Evolutionary conservation across 306 rosid genomes (phyloP), one percentile per base, ranked within the genome.

Genomic region (Begonia loranthoides): DNA sequence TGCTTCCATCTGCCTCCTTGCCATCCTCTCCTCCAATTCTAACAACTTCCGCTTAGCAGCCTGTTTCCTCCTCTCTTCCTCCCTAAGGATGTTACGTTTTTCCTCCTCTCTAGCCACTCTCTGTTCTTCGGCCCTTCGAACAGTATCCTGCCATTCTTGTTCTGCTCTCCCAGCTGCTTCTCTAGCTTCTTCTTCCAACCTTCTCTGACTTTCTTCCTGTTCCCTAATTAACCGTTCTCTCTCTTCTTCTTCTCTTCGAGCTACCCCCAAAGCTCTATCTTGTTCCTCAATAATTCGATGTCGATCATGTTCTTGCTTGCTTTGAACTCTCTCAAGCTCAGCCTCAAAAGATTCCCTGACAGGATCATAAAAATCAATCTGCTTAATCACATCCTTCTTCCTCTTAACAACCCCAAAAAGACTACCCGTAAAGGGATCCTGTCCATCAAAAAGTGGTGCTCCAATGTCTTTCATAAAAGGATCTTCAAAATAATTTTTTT

Each of bases 261-360:
- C 94, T 21, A 70, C 59, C 67, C 85, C 92, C 63, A 85, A 17
- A 9, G 81, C 85, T 70, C 84, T 79, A 60, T 85, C 97, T 50
- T 89, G 95, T 56, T 82, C 90, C 67, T 85, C 97, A 64, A 85
- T 54, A 17, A 76, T 59, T 60, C 77, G 66, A 61, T 73, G 94
- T 14, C 95, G 79, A 70, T 89, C 97, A 66, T 76, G 87, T 62
- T 89, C 95, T 74, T 89, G 97, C 79, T 82, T 66, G 70, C 78
- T 86, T 78, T 89, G 97, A 76, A 89, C 97, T 74, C 89, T 89
- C 81, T 85, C 94, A 64, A 89, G 95, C 69, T 89, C 97, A 14
- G 97, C 97, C 85, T 89, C 97, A 61, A 89, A 89, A 2, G 95
- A 89, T 52, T 89, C 97, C 55, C 97, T 85, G 33, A 72, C 94